These are phyloP conservation scores for Sporothrix variecibatus DNA, from an alignment of 2,329 filamentous ascomycete genomes.

Conservation along the genomic window DNA sequence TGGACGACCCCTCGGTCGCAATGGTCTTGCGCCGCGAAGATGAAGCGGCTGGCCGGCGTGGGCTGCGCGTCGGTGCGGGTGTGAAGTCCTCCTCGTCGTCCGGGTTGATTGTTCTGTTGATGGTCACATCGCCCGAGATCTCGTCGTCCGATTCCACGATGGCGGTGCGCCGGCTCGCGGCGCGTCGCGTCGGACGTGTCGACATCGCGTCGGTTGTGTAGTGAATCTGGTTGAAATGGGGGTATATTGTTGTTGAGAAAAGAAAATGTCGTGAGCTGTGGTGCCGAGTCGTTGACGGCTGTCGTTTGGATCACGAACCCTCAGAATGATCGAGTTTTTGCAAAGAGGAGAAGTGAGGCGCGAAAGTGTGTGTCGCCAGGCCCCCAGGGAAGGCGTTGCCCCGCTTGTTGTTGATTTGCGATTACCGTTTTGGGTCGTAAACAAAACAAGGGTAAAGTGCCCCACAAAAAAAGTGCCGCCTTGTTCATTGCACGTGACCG, in stretches of 20 bases:
- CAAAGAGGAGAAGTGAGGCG: constrained; percentile 7
- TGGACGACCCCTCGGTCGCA: constrained; percentile 39
- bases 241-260: not conserved
- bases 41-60: constrained; percentile 38
- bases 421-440: constrained; percentile 33
- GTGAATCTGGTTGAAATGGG: not conserved
- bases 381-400: constrained; percentile 27
- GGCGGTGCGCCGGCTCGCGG: constrained; percentile 66
- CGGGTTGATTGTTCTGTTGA: constrained; percentile 46
- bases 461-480: constrained; percentile 7
- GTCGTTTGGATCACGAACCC: not conserved
- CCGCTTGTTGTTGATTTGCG: constrained; percentile 34
- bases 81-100: constrained; percentile 74
- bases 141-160: constrained; percentile 82
- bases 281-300: not conserved
- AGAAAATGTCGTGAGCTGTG: not conserved
- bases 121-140: constrained; percentile 51
- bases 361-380: constrained; percentile 12
- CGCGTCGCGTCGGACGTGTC: constrained; percentile 48
- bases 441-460: constrained; percentile 30
- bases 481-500: not conserved
- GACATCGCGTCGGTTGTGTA: constrained; percentile 39
- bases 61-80: constrained; percentile 64
- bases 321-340: not conserved
- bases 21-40: constrained; percentile 44